Evolutionary conservation across 2,329 filamentous ascomycete species (phyloP).

Genomic region (Diplodia seriata): DNA sequence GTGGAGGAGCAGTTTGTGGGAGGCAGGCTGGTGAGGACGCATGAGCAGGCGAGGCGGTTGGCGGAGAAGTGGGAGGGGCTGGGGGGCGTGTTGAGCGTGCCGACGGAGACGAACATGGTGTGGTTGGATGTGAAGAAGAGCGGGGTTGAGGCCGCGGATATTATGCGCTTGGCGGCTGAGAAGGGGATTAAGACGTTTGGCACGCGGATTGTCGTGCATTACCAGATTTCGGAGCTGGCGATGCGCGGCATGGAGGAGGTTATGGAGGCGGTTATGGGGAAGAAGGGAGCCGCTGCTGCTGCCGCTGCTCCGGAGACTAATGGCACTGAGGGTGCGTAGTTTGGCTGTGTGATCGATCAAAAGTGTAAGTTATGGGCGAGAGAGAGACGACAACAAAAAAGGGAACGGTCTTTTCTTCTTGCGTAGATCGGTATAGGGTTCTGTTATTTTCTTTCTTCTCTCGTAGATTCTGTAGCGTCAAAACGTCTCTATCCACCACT

Average conservation of each 20-base stretch:
- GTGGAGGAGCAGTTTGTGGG: conserved; percentile 80
- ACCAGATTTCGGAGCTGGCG: conserved; percentile 73
- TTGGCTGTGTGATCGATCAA: background rate
- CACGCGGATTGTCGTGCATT: conserved; percentile 71
- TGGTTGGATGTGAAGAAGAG: conserved; percentile 77
- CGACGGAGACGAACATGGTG: conserved; percentile 90
- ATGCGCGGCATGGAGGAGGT: conserved; percentile 48
- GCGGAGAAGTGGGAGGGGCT: conserved; percentile 70
- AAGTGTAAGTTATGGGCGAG: background rate
- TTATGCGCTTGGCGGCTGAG: conserved; percentile 62
- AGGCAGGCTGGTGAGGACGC: conserved; percentile 66
- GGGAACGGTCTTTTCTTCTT: background rate
- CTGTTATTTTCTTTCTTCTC: background rate
- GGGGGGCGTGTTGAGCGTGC: conserved; percentile 72
- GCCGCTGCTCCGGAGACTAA: background rate
- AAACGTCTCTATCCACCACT: background rate
- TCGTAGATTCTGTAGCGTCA: background rate
- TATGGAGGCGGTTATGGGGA: conserved; percentile 23
- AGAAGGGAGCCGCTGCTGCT: background rate
- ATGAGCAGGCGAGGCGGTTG: conserved; percentile 68
- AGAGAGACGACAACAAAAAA: background rate
- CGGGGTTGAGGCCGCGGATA: conserved; percentile 60
- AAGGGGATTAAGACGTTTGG: conserved; percentile 64
- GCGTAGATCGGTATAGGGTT: background rate
- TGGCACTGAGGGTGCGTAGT: background rate